A percentile compares a stretch with the other conserved stretches of the same genome.
Conservation (phyloP, 2,329 filamentous ascomycete species). For the Furcasterigmium sp. region DNA sequence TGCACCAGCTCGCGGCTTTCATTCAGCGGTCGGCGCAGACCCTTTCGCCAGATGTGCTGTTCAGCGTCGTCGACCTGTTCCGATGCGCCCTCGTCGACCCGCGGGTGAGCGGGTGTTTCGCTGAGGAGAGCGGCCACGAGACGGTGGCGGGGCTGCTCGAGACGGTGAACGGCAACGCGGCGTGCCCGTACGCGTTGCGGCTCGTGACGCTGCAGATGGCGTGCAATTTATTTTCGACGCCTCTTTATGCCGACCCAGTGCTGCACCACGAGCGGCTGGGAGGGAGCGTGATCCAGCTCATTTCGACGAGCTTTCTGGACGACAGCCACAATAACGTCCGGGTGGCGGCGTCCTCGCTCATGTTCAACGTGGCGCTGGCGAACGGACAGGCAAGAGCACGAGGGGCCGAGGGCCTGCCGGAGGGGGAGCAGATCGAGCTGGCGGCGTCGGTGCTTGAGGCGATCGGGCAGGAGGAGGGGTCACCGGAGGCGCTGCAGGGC, state of each 20-base stretch:
- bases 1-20: slow-evolving; percentile 59
- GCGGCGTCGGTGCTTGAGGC: slow-evolving; percentile 77
- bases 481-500: slow-evolving; percentile 70
- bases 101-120: slow-evolving; percentile 75
- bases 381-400: slow-evolving; percentile 62
- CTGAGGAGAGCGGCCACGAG: slow-evolving; percentile 63
- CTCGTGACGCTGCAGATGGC: slow-evolving; percentile 78
- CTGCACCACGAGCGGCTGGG: slow-evolving; percentile 47
- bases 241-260: slow-evolving; percentile 63
- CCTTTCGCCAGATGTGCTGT: slow-evolving; percentile 62
- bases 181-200: slow-evolving; percentile 74
- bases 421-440: slow-evolving; percentile 73
- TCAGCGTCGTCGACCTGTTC: slow-evolving; percentile 81
- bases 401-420: slow-evolving; percentile 53
- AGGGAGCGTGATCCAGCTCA: slow-evolving; percentile 57
- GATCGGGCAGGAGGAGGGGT: slow-evolving; percentile 50
- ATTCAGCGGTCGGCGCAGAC: slow-evolving; percentile 48
- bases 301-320: slow-evolving; percentile 76
- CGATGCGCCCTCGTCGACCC: slow-evolving; percentile 72
- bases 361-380: slow-evolving; percentile 74
- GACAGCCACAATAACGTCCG: slow-evolving; percentile 67
- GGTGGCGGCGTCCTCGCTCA: slow-evolving; percentile 74
- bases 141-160: slow-evolving; percentile 59
- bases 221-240: slow-evolving; percentile 79
- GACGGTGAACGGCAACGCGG: slow-evolving; percentile 48